Percentiles rank a stretch among this genome's conserved stretches.
phyloP scores from a whole-genome alignment of 2,329 filamentous ascomycete species.

The Hyphodiscus sp. region DNA sequence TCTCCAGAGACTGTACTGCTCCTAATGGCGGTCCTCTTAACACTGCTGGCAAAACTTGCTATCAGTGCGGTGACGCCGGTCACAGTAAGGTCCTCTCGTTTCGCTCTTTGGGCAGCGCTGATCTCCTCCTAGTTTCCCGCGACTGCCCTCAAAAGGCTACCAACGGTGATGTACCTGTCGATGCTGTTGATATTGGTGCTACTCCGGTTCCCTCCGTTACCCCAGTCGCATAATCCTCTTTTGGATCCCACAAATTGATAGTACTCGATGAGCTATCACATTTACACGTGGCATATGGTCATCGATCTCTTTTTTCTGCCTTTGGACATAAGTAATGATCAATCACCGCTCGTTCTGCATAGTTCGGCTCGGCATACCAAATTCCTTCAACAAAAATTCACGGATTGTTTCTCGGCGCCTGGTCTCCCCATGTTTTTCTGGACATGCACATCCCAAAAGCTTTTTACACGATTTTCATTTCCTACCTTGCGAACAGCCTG shows the following conservation, averaged over 20 bases:
- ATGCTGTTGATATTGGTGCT: constrained; percentile 27
- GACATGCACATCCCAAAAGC: constrained; percentile 24
- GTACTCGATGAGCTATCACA: constrained; percentile 30
- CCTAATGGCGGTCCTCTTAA: constrained; percentile 94
- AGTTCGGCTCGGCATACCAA: constrained; percentile 21
- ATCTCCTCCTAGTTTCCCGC: constrained; percentile 11
- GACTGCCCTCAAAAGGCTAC: constrained; percentile 60
- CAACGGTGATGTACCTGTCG: constrained; percentile 40
- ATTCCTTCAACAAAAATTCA: constrained; percentile 16
- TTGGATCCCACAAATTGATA: constrained; percentile 24
- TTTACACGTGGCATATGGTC: constrained; percentile 19
- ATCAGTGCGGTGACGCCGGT: constrained; percentile 90
- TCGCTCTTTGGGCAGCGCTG: background rate
- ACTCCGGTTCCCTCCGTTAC: constrained; percentile 34
- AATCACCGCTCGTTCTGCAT: constrained; percentile 26
- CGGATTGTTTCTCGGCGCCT: constrained; percentile 29
- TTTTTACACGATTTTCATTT: constrained; percentile 29
- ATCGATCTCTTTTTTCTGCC: constrained; percentile 27
- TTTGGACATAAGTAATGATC: constrained; percentile 27
- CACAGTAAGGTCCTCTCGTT: constrained; percentile 60
- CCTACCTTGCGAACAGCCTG: constrained; percentile 29
- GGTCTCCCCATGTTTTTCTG: constrained; percentile 26
- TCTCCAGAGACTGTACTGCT: constrained; percentile 77
- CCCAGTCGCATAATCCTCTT: constrained; percentile 35
- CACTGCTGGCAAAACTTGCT: constrained; percentile 97